Evolutionary conservation across 2,329 filamentous ascomycete species (phyloP), one percentile per base, ranked within the genome.

Genomic region (Blumeriella jaapii): DNA sequence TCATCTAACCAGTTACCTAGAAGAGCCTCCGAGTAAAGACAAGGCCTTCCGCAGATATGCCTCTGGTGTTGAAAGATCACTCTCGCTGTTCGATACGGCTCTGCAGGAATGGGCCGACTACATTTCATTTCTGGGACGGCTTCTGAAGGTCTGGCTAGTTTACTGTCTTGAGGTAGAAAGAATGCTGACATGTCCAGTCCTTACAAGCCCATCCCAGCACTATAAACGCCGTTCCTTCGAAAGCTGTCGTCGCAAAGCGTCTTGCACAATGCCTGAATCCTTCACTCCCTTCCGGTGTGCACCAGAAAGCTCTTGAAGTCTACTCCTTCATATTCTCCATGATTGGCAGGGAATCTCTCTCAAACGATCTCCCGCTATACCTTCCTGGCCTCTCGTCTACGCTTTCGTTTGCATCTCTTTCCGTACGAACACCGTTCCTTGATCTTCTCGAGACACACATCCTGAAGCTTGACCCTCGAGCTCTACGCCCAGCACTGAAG

Each of bases 21-120:
- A 82, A 57, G 74, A 71, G 31, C 47, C 61, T 31, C 63, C 63
- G 10, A 61, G 61, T 27, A 76, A 74, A 56, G 75, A 79, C 59
- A 79, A 79, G 57, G 59, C 68, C 34, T 89, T 84, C 57, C 84
- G 87, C 47, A 82, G 87, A 58, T 98, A 96, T 73, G 85, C 86
- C 28, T 74, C 79, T 31, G 82, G 77, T 39, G 78, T 98, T 47
- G 89, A 96, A 54, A 76, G 86, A 58, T 82, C 86, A 20, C 69
- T 98, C 43, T 74, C 82, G 29, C 69, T 94, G 20, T 98, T 95
- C 63, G 91, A 98, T 56, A 87, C 84, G 11, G 78, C 85, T 18
- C 68, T 95, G 49, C 86, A 96, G 61, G 91, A 98, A 74, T 98
- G 91, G 91, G 91, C 93, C 31, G 91, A 98, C 62, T 98, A 98